Evolutionary conservation across 129 eudicot genomes (phyloP).

Genomic region (Artemisia annua): DNA sequence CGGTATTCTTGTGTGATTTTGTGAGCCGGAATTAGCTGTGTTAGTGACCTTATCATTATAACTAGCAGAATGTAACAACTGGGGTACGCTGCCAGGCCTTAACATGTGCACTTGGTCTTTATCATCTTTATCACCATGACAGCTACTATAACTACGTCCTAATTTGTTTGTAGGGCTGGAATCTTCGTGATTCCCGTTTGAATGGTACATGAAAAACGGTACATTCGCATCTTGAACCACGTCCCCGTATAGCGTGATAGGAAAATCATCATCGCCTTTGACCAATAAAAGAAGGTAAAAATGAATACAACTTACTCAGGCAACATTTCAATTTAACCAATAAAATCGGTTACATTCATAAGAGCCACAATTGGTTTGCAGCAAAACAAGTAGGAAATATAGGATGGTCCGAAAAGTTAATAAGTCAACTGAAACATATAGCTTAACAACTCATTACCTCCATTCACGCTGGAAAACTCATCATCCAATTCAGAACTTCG

Average conservation of each 20-base stretch:
- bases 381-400: background rate
- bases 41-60: conserved; percentile 59
- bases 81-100: conserved; percentile 55
- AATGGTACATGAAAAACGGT: conserved; percentile 9
- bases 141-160: conserved; percentile 63
- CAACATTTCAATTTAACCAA: background rate
- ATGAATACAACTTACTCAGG: background rate
- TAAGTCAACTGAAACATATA: background rate
- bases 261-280: conserved; percentile 24
- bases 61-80: conserved; percentile 61
- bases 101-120: conserved; percentile 43
- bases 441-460: conserved; percentile 51
- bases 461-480: conserved; percentile 73
- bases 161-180: conserved; percentile 42
- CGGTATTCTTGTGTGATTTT: conserved; percentile 53
- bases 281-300: background rate
- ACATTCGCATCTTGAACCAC: conserved; percentile 34
- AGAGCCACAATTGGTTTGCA: conserved; percentile 4
- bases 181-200: conserved; percentile 25
- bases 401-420: conserved; percentile 10
- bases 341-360: background rate
- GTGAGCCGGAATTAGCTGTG: conserved; percentile 40
- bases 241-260: conserved; percentile 44
- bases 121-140: conserved; percentile 53
- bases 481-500: conserved; percentile 79